Evolutionary conservation across 257 asterid species (phyloP).

Genomic region (Penstemon newberryi): DNA sequence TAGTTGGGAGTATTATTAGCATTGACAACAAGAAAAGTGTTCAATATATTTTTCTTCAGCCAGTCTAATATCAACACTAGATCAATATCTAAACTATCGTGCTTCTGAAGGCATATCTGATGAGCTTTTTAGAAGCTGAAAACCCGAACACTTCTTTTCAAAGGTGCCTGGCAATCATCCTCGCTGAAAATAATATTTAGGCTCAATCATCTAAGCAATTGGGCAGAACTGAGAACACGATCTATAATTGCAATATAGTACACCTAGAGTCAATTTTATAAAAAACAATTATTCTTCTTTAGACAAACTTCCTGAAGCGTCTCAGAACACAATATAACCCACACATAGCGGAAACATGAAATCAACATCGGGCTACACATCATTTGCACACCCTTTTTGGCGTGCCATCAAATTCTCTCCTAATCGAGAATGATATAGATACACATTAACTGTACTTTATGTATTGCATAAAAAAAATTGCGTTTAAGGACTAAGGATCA

Average conservation of each 20-base stretch:
- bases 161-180: not conserved
- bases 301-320: not conserved
- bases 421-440: no score
- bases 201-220: not conserved
- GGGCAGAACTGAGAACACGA: not conserved
- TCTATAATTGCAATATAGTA: constrained; percentile 8
- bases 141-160: not conserved
- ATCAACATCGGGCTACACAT: not conserved
- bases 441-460: no score
- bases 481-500: no score
- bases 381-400: not conserved
- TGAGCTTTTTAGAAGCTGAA: not conserved
- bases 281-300: not conserved
- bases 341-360: not conserved
- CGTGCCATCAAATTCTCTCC: not conserved
- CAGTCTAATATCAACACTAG: not conserved
- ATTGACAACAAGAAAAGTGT: not conserved
- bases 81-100: not conserved
- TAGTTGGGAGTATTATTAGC: not conserved
- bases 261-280: constrained; percentile 2
- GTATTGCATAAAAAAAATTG: no score
- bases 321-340: not conserved
- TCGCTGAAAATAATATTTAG: not conserved
- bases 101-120: not conserved
- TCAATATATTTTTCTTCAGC: not conserved